Percentiles rank a stretch among this genome's conserved stretches.
Evolutionary conservation across 306 rosid genomes (phyloP).

Genomic region (Quillaja saponaria): DNA sequence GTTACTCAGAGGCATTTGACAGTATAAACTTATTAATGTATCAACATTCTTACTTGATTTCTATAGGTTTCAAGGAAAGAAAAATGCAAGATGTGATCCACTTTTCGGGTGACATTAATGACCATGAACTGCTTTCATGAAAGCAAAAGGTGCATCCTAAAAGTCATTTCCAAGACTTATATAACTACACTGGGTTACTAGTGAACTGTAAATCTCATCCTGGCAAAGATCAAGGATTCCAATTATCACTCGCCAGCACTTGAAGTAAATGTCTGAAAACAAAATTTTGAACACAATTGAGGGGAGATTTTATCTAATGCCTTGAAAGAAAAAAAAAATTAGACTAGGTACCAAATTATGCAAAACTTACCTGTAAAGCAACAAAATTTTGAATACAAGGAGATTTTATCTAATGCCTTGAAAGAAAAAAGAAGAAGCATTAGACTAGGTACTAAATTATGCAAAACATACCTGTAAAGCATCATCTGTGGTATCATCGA

Average conservation of each 20-base stretch:
- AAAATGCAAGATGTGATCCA: too few relatives aligned
- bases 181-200: too few relatives aligned
- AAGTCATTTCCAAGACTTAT: too few relatives aligned
- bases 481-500: slow-evolving; percentile 82
- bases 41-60: too few relatives aligned
- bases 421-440: slow-evolving; percentile 8
- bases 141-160: too few relatives aligned
- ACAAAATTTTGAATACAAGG: slow-evolving; percentile 21
- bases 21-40: too few relatives aligned
- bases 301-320: neutral
- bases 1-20: too few relatives aligned
- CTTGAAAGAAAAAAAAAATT: slow-evolving; percentile 14
- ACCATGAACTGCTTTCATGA: too few relatives aligned
- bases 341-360: slow-evolving; percentile 25
- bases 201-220: too few relatives aligned
- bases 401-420: neutral
- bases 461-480: slow-evolving; percentile 69
- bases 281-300: slow-evolving; percentile 23
- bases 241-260: slow-evolving; percentile 4
- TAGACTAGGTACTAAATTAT: slow-evolving; percentile 26
- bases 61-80: too few relatives aligned
- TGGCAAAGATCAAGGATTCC: too few relatives aligned
- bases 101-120: too few relatives aligned
- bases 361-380: slow-evolving; percentile 71
- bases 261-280: slow-evolving; percentile 8